Evolutionary conservation across 2,329 filamentous ascomycete genomes (phyloP), one percentile per base, ranked within the genome.

Genomic region (Furcasterigmium furcatum): DNA sequence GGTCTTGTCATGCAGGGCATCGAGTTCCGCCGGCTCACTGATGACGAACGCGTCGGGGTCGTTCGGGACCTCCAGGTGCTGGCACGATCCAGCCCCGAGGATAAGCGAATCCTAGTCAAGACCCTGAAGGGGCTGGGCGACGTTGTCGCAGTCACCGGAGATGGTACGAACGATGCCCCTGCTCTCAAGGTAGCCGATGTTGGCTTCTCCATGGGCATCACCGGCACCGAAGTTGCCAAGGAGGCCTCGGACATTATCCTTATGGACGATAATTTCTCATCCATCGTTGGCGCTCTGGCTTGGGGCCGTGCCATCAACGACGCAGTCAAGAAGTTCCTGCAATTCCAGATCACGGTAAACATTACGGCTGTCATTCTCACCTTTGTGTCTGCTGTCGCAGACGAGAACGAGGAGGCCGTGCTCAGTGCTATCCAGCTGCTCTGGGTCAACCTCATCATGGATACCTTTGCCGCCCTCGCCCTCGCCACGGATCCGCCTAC

Each of bases 391-490:
- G 82, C 87, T 14, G 84, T 91, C n/a, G 76, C 81, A 30, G 86
- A 74, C 59, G 57, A 58, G 7, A 59, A 78, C 2, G 82, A 88
- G 58, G 58, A 76, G 48, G 87, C 87, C 43, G 87, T 90, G 5
- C 69, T 91, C 40, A 88, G 76, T 19, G 86, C 87, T n/a, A 87
- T 91, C 14, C 87, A 91, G 64, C 74, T 91, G 46, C 77, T 91
- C 18, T 91, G 87, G 87, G 85, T 91, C 54, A 91, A 91, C 54
- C 72, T 91, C 48, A 91, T 91, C 62, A 91, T 91, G 87, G 87
- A 91, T 58, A 91, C 87, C 0, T 88, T 91, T 60, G 87, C 87
- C 24, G 87, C 87, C 20, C 72, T 90, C n/a, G 87, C 87, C 20
- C 75, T 88, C 38, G 85, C 85, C 4, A 88, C 85, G 3, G 85